Percentiles rank a stretch among this genome's conserved stretches.
phyloP scores from a whole-genome alignment of 1,139 yeast species.

The Kazachstania sp. region DNA sequence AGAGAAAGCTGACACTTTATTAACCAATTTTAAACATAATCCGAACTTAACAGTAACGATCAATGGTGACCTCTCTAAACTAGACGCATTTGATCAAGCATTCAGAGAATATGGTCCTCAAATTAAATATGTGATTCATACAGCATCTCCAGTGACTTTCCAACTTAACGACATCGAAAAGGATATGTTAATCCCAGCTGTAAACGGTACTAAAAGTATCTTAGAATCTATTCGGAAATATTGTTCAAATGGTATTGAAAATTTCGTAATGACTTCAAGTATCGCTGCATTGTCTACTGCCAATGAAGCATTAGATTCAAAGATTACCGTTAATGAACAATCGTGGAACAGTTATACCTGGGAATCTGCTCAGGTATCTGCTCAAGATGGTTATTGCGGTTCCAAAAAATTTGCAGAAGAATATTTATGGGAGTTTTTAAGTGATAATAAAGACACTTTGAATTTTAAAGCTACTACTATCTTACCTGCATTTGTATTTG shows the following conservation, averaged over 20 bases:
- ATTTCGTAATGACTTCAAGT: conserved; percentile 49
- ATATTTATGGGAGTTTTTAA: conserved; percentile 45
- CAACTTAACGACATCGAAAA: conserved; percentile 23
- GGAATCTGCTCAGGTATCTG: conserved; percentile 29
- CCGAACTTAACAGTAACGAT: conserved; percentile 31
- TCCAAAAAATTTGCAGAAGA: conserved; percentile 43
- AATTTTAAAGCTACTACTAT: conserved; percentile 36
- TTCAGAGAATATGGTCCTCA: conserved; percentile 28
- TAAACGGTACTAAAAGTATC: conserved; percentile 40
- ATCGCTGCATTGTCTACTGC: conserved; percentile 36
- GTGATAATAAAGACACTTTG: conserved; percentile 28
- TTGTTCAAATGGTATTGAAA: conserved; percentile 39
- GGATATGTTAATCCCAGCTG: conserved; percentile 40
- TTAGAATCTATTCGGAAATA: conserved; percentile 36
- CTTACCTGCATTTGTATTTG: conserved; percentile 40
- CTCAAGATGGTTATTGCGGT: conserved; percentile 34
- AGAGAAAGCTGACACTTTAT: conserved; percentile 25
- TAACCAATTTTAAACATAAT: conserved; percentile 19
- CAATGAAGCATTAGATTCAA: conserved; percentile 2
- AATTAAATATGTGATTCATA: conserved; percentile 34
- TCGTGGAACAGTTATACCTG: conserved; percentile 37
- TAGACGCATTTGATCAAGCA: conserved; percentile 34
- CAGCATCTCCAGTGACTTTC: conserved; percentile 37
- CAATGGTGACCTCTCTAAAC: conserved; percentile 31
- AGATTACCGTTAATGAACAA: conserved; percentile 24